Evolutionary conservation across 1,284 basidiomycete genomes (phyloP).

Genomic region (Puccinia horiana): DNA sequence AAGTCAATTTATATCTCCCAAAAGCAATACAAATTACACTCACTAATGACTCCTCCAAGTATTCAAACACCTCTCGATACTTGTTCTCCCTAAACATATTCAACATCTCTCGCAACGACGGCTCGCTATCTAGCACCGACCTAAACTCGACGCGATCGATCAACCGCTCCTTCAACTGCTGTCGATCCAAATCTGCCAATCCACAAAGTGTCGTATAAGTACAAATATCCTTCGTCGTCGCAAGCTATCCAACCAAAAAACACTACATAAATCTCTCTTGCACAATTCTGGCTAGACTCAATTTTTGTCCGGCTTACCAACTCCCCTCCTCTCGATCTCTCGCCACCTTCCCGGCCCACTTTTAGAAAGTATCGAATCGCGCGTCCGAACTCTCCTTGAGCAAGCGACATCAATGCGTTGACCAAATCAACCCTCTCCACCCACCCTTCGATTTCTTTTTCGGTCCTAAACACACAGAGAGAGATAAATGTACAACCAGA

Average conservation of each 20-base stretch:
- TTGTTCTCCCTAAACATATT: slow-evolving; percentile 77
- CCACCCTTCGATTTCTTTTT: slow-evolving; percentile 52
- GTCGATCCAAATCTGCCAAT: slow-evolving; percentile 71
- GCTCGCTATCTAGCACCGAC: slow-evolving; percentile 78
- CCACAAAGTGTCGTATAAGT: slow-evolving; percentile 79
- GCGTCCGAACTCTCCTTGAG: slow-evolving; percentile 71
- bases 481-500: slow-evolving; percentile 59
- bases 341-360: slow-evolving; percentile 26
- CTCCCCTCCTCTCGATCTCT: neutral
- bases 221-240: slow-evolving; percentile 76
- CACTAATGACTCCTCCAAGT: slow-evolving; percentile 69
- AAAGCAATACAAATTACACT: too few species aligned
- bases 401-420: slow-evolving; percentile 71
- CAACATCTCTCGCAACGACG: slow-evolving; percentile 76
- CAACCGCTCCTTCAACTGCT: slow-evolving; percentile 68
- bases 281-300: neutral
- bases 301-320: neutral
- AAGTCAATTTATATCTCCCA: too few species aligned
- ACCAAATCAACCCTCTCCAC: slow-evolving; percentile 70
- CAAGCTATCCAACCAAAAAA: slow-evolving; percentile 65
- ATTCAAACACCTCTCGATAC: slow-evolving; percentile 75
- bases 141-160: slow-evolving; percentile 71
- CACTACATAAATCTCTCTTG: neutral
- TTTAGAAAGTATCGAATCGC: slow-evolving; percentile 72
- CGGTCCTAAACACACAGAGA: slow-evolving; percentile 53